A percentile compares a stretch with the other conserved stretches of the same genome.
Evolutionary conservation across 495 filamentous ascomycete genomes (phyloP).

Genomic region (Tuber brumale): DNA sequence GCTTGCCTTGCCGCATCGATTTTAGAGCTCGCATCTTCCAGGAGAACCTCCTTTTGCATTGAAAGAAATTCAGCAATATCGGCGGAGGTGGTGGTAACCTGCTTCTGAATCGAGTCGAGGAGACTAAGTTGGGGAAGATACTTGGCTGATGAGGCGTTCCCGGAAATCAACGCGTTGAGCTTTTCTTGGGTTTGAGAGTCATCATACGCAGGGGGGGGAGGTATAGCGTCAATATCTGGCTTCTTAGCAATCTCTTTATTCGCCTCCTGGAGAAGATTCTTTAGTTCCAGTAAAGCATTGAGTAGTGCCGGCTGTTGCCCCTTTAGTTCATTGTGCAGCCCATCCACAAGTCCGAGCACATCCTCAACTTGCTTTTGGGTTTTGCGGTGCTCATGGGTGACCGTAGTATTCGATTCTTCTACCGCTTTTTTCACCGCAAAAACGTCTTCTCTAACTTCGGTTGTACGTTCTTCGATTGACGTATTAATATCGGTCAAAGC

Average conservation of each 20-base stretch:
- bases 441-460: constrained; percentile 47
- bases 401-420: constrained; percentile 26
- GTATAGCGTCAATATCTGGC: constrained; percentile 33
- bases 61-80: constrained; percentile 81
- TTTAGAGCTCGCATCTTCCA: constrained; percentile 69
- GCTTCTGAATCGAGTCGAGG: constrained; percentile 80
- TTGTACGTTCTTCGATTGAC: constrained; percentile 50
- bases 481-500: constrained; percentile 43
- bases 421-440: constrained; percentile 38
- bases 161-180: constrained; percentile 72
- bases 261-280: constrained; percentile 42
- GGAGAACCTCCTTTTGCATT: constrained; percentile 67
- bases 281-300: constrained; percentile 41
- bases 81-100: constrained; percentile 77
- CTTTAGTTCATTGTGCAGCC: constrained; percentile 39
- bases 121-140: constrained; percentile 60
- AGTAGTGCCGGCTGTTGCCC: constrained; percentile 36
- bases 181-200: constrained; percentile 70
- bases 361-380: constrained; percentile 39
- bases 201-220: constrained; percentile 51
- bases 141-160: constrained; percentile 54
- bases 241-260: constrained; percentile 34
- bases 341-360: constrained; percentile 37
- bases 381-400: constrained; percentile 30
- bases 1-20: constrained; percentile 77